Conservation (phyloP, 2,329 filamentous ascomycete genomes). For the Phaeoacremonium minimum region DNA sequence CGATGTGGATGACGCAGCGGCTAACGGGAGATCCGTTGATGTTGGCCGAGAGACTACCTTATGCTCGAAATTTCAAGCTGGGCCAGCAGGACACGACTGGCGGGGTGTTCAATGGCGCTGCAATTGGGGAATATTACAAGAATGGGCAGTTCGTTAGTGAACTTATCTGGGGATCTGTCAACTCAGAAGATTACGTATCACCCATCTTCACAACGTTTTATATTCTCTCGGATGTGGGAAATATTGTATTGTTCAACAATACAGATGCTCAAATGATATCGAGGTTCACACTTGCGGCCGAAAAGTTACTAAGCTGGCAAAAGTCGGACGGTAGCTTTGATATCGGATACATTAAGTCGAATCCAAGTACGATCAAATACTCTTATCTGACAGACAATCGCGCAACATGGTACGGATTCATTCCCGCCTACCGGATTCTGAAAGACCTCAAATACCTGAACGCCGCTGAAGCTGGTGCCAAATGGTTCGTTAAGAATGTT, state of each 20-base stretch:
- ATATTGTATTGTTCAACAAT: constrained; percentile 7
- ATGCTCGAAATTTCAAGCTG: constrained; percentile 9
- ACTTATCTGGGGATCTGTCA: constrained; percentile 4
- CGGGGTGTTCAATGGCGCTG: constrained; percentile 4
- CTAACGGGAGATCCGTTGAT: constrained; percentile 6
- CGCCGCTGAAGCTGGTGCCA: constrained; percentile 6
- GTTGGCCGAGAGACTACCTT: constrained; percentile 6
- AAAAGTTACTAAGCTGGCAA: constrained; percentile 9
- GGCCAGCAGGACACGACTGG: constrained; percentile 6
- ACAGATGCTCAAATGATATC: constrained; percentile 1
- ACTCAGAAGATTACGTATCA: constrained; percentile 7
- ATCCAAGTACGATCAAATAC: constrained; percentile 7
- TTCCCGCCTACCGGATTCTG: constrained; percentile 6
- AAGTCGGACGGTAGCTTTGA: constrained; percentile 6
- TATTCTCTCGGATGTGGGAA: constrained; percentile 5
- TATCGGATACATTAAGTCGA: constrained; percentile 8
- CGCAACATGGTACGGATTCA: constrained; percentile 10
- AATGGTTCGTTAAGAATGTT: constrained; percentile 5
- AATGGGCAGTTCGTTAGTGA: constrained; percentile 5
- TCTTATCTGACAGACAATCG: constrained; percentile 7
- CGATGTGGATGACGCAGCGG: constrained; percentile 8
- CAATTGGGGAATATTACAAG: constrained; percentile 6
- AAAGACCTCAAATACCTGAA: constrained; percentile 5
- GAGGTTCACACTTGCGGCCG: constrained; percentile 5
- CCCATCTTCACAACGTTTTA: constrained; percentile 8